phyloP scores from a whole-genome alignment of 352 stramenopile species.

The Globisporangium nagaii region DNA sequence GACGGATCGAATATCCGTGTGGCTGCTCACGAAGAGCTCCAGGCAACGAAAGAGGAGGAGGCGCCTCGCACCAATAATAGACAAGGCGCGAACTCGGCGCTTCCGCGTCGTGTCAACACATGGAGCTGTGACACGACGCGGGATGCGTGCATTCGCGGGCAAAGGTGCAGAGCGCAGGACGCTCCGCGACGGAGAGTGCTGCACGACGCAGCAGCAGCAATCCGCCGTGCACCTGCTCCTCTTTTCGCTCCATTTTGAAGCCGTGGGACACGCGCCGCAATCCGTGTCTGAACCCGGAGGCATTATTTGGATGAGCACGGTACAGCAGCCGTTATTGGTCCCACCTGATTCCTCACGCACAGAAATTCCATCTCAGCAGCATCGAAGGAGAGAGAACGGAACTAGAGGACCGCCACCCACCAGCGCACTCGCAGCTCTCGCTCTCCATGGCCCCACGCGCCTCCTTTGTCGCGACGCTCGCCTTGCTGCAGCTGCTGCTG shows the following conservation, averaged over 20 bases:
- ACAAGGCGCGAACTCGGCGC: background rate
- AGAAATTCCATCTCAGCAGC: background rate
- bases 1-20: background rate
- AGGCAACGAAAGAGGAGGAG: too few species aligned
- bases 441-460: background rate
- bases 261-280: background rate
- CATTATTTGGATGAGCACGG: background rate
- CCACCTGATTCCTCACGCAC: conserved; percentile 8
- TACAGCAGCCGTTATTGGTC: background rate
- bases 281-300: background rate
- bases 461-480: background rate
- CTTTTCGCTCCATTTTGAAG: background rate
- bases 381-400: background rate
- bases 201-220: too few species aligned
- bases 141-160: too few species aligned
- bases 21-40: background rate
- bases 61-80: background rate
- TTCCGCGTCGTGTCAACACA: too few species aligned
- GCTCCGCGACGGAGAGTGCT: too few species aligned
- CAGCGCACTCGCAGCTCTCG: too few species aligned
- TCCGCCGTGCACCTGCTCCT: background rate
- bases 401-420: too few species aligned
- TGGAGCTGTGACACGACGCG: too few species aligned
- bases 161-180: too few species aligned
- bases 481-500: background rate